Base-by-base conservation (phyloP, 306 rosid genomes). In the Trifolium pratense region DNA sequence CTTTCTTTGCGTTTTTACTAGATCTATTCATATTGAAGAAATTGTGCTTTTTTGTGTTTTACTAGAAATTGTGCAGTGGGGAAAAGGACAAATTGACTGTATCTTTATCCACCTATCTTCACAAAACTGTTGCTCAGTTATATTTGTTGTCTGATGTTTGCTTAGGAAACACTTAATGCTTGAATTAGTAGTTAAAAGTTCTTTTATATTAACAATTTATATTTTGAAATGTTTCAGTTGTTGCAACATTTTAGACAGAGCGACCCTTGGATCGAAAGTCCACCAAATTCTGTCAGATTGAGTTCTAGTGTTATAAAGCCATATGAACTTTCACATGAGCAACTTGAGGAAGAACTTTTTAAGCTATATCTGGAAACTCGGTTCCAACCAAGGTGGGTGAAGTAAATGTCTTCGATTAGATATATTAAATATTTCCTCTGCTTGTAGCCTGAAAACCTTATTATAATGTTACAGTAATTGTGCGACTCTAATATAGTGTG, bases 301-400 rank as follows among this genome's bases (percentile, higher is more conserved):
- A 52, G 34, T 16, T 66, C 61, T 20, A 58, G 4, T 76, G 70
- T 40, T 40, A 76, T 46, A 76, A 64, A 15, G 49, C 91, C 91
- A 1, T 39, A 23, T 57, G 76, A 14, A 14, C 80, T 81, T 70
- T 74, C 84, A 26, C 10, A 32, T 4, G 82, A 77, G 18, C 70
- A 74, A 58, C 74, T 88, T 10, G 95, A 92, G 74, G 85, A 86
- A 16, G 84, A 74, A 70, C 91, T 90, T 57, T 78, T 92, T 55
- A 48, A 78, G 23, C 74, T 84, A 18, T 92, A 75, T 83, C 74
- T 92, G 63, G 55, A 58, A 51, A 65, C 85, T 69, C 88, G 92
- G 68, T 92, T 88, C 63, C 78, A 90, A 69, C 86, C 91, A 55
- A 90, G 98, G 97, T 92, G 53, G 70, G 40, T 69, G 17, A n/a